Base-by-base conservation (phyloP, 495 filamentous ascomycete genomes). In the Terfezia claveryi region DNA sequence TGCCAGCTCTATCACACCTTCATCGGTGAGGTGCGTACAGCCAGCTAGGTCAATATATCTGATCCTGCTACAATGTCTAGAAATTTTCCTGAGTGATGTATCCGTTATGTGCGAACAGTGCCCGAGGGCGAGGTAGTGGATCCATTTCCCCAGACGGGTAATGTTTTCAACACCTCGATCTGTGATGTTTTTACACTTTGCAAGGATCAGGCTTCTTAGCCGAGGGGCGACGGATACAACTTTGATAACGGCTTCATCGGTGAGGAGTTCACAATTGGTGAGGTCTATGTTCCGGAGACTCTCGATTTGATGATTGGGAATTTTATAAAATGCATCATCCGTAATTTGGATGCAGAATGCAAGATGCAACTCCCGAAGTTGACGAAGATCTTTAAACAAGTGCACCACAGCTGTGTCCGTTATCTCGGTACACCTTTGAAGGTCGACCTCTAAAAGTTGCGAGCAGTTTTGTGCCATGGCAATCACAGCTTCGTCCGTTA, bases 41-140 rank as follows among this genome's bases (percentile, higher is more conserved):
- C 92, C 96, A 10, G 92, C 92, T 51, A 99, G 69, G 64, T 99
- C 92, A 55, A 99, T 96, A 62, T 99, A 99, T 52, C 92, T 75
- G 59, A 99, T 95, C 37, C 92, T 77, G 68, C 88, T 95, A 72
- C 92, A 99, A 44, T 69, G 69, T 57, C 81, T 80, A 38, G 94
- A 87, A 8, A 99, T 73, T 44, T 80, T 78, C 52, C 80, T 80
- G 8, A 99, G 85, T 8, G 84, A 86, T 10, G 73, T 66, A 69
- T 99, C 92, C 0, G 87, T 94, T 61, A 99, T 87, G 44, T 87
- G 76, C 14, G 76, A 76, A 66, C 92, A 99, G 65, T 99, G 92
- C 2, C 92, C 92, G 6, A 99, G 73, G 62, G 96, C 92, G 51
- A 99, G 79, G 64, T 88, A 94, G 66, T 99, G 92, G 23, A 99